Base-by-base conservation (phyloP, 2,329 filamentous ascomycete species). In the Mycocentrospora acerina region DNA sequence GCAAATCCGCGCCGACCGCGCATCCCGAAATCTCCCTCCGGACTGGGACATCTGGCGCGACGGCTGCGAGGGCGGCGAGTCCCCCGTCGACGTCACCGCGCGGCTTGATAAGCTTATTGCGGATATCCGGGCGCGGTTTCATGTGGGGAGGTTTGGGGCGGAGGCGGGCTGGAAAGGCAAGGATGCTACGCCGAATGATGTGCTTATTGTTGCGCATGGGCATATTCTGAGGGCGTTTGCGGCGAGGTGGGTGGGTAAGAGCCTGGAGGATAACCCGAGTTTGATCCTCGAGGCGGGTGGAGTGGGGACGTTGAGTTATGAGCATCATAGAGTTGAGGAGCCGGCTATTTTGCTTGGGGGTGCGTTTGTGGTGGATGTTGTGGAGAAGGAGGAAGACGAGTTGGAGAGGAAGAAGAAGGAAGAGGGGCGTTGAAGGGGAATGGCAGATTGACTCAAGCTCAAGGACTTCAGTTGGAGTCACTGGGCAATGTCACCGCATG, bases 211-310 rank as follows among this genome's bases (percentile, higher is more conserved):
- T 5, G 90, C 88, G 15, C 90, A 96, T 62, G 90, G 90, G 0
- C 90, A 95, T 70, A 91, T 95, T 40, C 71, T 96, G 36, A 77
- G 90, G 12, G 88, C 88, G 0, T 89, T 96, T 64, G 90, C 90
- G 6, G 88, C 91, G 74, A 78, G 90, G 22, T 96, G 90, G 90
- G 78, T 83, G 0, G 81, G 82, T 0, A 86, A 86, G 71, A 75
- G 80, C 10, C 72, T 96, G 42, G 78, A 81, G 37, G 83, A 89
- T 33, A 89, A 86, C 7, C 86, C 88, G 26, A 80, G 83, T 5
- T 82, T 96, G 62, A 74, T 95, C 45, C 71, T 96, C n/a, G 90
- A 96, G 65, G 73, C 74, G 4, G 74, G 74, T 3, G 73, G 74
- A 30, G 74, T 77, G 27, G 74, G 74, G 7, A 77, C 72, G 24